A percentile compares a stretch with the other conserved stretches of the same genome.
Evolutionary conservation across 2,329 filamentous ascomycete genomes (phyloP).

Genomic region (Chalaropsis ovoidea): DNA sequence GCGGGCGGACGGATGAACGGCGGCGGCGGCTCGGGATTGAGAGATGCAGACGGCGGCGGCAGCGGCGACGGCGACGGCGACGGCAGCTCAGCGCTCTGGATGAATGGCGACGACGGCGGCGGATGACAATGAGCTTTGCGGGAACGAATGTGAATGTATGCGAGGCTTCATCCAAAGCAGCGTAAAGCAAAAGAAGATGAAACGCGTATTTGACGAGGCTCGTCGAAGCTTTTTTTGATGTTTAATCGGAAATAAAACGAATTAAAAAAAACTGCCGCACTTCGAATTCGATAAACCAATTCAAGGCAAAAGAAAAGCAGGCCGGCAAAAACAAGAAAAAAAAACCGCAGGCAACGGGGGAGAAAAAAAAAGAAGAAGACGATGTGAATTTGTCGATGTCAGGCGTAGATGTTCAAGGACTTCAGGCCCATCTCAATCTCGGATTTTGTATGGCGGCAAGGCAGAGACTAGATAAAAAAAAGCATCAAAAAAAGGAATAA

Average conservation of each 20-base stretch:
- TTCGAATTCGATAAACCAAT: not conserved
- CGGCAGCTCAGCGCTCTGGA: not conserved
- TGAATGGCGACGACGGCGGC: no score
- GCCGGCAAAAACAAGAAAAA: not conserved
- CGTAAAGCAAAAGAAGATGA: not conserved
- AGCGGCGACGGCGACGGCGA: not conserved
- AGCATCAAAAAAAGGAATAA: slow-evolving; percentile 6
- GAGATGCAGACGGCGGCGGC: not conserved
- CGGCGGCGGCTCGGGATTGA: not conserved
- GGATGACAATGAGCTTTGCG: no score
- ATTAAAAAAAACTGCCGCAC: not conserved
- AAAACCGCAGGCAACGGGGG: no score
- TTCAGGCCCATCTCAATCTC: slow-evolving; percentile 1
- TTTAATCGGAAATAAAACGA: not conserved
- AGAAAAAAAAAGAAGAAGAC: not conserved
- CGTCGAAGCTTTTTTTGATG: not conserved
- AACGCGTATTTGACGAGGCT: not conserved
- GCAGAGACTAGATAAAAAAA: not conserved
- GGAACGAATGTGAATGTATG: no score
- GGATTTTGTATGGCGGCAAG: not conserved
- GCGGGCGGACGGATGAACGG: not conserved
- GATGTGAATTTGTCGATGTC: not conserved
- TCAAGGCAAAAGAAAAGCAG: not conserved
- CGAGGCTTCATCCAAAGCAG: no score
- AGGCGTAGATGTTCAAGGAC: slow-evolving; percentile 3